Evolutionary conservation across 371 early-diverging fungal genomes (phyloP), one percentile per base, ranked within the genome.

Genomic region (Apophysomyces trapeziformis): DNA sequence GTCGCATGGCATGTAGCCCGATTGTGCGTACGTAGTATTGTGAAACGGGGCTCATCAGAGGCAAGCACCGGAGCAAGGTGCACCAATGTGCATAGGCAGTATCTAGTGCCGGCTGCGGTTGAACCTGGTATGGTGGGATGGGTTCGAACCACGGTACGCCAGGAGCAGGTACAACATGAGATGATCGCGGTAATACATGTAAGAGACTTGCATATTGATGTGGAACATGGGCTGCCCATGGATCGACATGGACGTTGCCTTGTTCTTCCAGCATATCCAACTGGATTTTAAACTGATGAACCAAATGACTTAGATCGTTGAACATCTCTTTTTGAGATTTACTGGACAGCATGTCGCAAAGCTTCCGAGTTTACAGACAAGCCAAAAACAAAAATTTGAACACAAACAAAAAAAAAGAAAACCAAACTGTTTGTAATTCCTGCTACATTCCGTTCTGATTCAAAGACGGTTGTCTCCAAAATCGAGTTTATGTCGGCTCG

Each of bases 61-160:
- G 80, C 18, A 79, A 46, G 41, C 77, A 79, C 0, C 77, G 69
- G 67, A 79, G 61, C 38, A 79, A 60, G 5, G 77, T 77, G 38
- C 80, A 79, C 80, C 80, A 79, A 38, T 77, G 71, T 0, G 72
- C 62, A 56, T 79, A 79, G 3, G 66, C 65, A 47, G 38, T 38
- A 38, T 64, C 56, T 41, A 64, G 44, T 6, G 65, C 68, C 35
- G 60, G 63, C 5, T 38, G 56, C 38, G 57, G 35, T 44, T 44
- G 13, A 12, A 6, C 26, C 11, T 61, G 57, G 39, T 68, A 74
- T 0, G 71, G 74, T 44, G 65, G 66, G n/a, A 71, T 41, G 1
- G 71, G 74, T 1, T 57, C 45, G 37, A 71, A 71, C 74, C 74
- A 74, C 12, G 74, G 74, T 41, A 74, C 68, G 8, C 71, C 72